Evolutionary conservation across 2,329 filamentous ascomycete species (phyloP).

Genomic region (Orbilia javanica): DNA sequence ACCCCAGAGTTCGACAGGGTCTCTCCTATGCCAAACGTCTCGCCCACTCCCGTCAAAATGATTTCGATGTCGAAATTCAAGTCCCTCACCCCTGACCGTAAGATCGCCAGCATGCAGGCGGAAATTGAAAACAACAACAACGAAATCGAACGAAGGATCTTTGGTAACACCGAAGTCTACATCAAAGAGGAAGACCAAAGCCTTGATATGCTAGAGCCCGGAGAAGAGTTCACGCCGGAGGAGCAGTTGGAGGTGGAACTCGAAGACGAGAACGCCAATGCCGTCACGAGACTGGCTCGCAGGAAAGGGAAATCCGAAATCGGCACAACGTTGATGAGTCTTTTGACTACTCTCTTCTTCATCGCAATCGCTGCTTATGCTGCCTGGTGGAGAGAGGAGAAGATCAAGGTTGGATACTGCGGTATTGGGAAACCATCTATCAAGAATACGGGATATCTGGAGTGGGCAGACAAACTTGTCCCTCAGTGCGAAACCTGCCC

Average conservation of each 20-base stretch:
- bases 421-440: slow-evolving; percentile 78
- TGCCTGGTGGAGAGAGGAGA: slow-evolving; percentile 91
- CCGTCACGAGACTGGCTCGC: slow-evolving; percentile 65
- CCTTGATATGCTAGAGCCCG: slow-evolving; percentile 72
- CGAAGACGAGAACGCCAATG: slow-evolving; percentile 68
- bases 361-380: slow-evolving; percentile 79
- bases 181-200: slow-evolving; percentile 70
- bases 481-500: slow-evolving; percentile 93
- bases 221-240: slow-evolving; percentile 94
- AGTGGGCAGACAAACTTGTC: slow-evolving; percentile 77
- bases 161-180: slow-evolving; percentile 36
- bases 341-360: slow-evolving; percentile 78
- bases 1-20: slow-evolving; percentile 16
- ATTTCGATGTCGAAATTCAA: slow-evolving; percentile 45
- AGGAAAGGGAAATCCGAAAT: slow-evolving; percentile 67
- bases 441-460: slow-evolving; percentile 73
- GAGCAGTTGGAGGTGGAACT: slow-evolving; percentile 69
- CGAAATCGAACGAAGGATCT: slow-evolving; percentile 30
- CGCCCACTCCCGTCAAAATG: slow-evolving; percentile 33
- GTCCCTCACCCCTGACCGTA: slow-evolving; percentile 40
- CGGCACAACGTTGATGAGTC: slow-evolving; percentile 71
- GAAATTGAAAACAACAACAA: slow-evolving; percentile 36
- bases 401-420: slow-evolving; percentile 95
- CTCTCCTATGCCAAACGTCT: background rate
- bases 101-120: slow-evolving; percentile 29